Evolutionary conservation across 2,329 filamentous ascomycete species (phyloP).

Genomic region (Colletotrichum euphorbiae): DNA sequence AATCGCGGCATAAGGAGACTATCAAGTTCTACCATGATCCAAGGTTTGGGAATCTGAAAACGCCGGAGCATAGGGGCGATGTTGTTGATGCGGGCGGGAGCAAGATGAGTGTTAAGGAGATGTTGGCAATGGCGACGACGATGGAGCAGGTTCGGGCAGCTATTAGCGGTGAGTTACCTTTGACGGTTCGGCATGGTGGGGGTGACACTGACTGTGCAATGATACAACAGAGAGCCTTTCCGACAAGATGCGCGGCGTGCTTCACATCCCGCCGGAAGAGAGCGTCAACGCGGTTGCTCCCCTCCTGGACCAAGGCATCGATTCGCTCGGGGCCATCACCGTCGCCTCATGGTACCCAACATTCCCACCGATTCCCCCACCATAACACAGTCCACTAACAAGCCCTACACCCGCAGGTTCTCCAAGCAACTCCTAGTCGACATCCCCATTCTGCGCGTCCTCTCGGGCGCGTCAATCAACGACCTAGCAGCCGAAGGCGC

Average conservation of each 20-base stretch:
- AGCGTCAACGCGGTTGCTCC: conserved; percentile 1
- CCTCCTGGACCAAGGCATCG: conserved; percentile 15
- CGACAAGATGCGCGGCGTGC: neutral
- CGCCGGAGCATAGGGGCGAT: neutral
- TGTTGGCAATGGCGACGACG: neutral
- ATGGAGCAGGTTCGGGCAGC: conserved; percentile 3
- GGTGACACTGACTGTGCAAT: neutral
- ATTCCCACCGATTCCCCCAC: conserved; percentile 49
- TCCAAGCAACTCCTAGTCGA: conserved; percentile 55
- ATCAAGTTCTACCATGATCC: neutral
- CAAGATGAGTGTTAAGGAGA: conserved; percentile 3
- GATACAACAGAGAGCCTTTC: neutral
- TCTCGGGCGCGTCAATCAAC: conserved; percentile 47
- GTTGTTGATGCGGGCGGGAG: neutral
- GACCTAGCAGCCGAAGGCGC: conserved; percentile 23
- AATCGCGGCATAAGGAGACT: conserved; percentile 1
- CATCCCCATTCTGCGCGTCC: conserved; percentile 58
- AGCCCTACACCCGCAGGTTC: conserved; percentile 44
- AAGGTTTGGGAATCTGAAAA: conserved; percentile 13
- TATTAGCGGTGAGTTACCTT: conserved; percentile 5
- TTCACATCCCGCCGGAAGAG: conserved; percentile 13
- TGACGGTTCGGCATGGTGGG: conserved; percentile 1
- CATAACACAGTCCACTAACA: neutral
- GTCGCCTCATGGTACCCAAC: conserved; percentile 14
- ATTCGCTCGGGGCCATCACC: conserved; percentile 19